Evolutionary conservation across 306 rosid genomes (phyloP).

Genomic region (Ceratonia siliqua): DNA sequence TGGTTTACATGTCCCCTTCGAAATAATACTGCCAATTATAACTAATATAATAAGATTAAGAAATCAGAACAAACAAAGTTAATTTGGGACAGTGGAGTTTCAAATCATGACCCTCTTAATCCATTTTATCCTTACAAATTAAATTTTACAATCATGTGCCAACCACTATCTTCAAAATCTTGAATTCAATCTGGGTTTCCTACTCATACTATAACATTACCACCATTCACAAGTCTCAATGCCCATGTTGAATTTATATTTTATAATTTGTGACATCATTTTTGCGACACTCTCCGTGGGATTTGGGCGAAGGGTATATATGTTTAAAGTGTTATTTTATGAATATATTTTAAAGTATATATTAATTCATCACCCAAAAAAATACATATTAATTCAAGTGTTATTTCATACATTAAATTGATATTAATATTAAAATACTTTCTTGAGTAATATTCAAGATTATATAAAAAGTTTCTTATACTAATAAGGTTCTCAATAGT

Average conservation of each 20-base stretch:
- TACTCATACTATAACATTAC: neutral
- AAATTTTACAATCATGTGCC: conserved; percentile 38
- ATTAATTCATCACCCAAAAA: no score
- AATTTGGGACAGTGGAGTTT: conserved; percentile 45
- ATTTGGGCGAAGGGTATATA: no score
- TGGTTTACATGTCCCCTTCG: conserved; percentile 61
- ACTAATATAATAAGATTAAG: conserved; percentile 52
- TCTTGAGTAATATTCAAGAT: no score
- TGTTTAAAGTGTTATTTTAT: no score
- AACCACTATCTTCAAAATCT: conserved; percentile 17
- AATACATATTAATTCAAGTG: no score
- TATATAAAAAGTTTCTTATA: no score
- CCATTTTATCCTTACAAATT: conserved; percentile 26
- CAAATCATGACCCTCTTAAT: conserved; percentile 46
- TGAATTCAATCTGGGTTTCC: neutral
- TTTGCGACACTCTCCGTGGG: no score
- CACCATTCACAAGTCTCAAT: conserved; percentile 24
- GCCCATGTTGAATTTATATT: no score
- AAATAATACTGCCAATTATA: conserved; percentile 52
- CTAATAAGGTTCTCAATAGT: no score
- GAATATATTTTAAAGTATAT: no score
- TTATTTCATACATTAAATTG: no score
- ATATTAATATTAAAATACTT: no score
- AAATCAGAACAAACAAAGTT: conserved; percentile 51
- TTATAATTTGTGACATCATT: neutral